These are phyloP conservation scores for Metarhizium album DNA, from an alignment of 2,329 filamentous ascomycete species.

Conservation along the genomic window DNA sequence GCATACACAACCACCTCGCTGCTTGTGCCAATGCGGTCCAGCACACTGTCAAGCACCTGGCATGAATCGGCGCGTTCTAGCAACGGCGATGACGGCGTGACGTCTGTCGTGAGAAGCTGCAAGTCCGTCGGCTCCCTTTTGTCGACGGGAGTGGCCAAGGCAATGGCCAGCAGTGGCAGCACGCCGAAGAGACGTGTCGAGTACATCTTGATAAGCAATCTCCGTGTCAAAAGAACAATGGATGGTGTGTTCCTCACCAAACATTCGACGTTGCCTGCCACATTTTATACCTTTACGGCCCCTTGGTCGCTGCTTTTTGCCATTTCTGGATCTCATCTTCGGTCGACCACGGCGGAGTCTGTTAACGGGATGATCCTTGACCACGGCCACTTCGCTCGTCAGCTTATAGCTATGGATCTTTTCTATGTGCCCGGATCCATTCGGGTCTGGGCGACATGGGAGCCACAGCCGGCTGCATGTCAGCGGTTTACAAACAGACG, in stretches of 20 bases:
- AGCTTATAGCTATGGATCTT: background rate
- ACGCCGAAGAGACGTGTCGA: background rate
- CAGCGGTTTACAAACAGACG: background rate
- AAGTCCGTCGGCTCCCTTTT: background rate
- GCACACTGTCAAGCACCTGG: background rate
- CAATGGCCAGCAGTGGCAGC: background rate
- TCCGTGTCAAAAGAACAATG: background rate
- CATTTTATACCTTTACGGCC: background rate
- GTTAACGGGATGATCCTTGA: background rate
- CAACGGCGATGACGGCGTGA: background rate
- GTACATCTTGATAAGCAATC: background rate
- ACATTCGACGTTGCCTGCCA: background rate
- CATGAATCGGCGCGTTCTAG: background rate
- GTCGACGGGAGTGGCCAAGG: background rate
- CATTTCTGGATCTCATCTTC: background rate
- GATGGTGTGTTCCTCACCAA: background rate
- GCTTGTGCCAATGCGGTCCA: background rate
- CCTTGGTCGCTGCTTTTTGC: background rate
- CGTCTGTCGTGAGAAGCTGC: background rate
- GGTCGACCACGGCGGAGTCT: background rate
- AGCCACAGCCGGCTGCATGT: background rate
- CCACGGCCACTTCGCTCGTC: background rate
- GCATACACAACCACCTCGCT: background rate
- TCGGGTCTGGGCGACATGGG: background rate
- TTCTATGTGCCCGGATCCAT: background rate